Conservation (phyloP, 345 rosid species). For the Orychophragmus violaceus region DNA sequence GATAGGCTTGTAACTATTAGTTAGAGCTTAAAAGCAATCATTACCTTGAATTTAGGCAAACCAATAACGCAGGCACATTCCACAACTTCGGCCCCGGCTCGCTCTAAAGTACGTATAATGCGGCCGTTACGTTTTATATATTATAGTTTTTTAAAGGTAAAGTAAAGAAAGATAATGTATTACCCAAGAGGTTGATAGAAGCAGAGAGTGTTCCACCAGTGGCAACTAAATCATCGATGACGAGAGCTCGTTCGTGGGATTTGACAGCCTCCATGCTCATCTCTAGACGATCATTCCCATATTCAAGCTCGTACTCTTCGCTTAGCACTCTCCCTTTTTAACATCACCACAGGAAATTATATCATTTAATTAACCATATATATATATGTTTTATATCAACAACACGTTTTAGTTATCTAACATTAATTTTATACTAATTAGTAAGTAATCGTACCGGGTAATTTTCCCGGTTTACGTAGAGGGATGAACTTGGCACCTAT, state of each 20-base stretch:
- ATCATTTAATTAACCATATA: not conserved
- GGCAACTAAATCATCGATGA: conserved; percentile 87
- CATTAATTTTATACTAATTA: no score
- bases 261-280: conserved; percentile 77
- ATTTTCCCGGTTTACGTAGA: conserved; percentile 70
- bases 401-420: not conserved
- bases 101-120: conserved; percentile 39
- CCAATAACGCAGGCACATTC: conserved; percentile 94
- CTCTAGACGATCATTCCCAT: conserved; percentile 82
- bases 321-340: conserved; percentile 60
- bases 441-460: conserved; percentile 53
- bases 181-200: conserved; percentile 79
- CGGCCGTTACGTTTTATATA: not conserved
- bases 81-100: conserved; percentile 72
- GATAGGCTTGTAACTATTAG: not conserved
- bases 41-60: conserved; percentile 66
- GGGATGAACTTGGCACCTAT: conserved; percentile 94
- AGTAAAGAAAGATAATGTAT: not conserved
- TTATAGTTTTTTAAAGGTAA: no score
- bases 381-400: not conserved
- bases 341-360: not conserved
- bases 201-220: conserved; percentile 94
- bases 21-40: not conserved
- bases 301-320: conserved; percentile 74
- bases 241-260: conserved; percentile 57